Base-by-base conservation (phyloP, 495 filamentous ascomycete genomes). In the Hypoxylon lienhwacheense region DNA sequence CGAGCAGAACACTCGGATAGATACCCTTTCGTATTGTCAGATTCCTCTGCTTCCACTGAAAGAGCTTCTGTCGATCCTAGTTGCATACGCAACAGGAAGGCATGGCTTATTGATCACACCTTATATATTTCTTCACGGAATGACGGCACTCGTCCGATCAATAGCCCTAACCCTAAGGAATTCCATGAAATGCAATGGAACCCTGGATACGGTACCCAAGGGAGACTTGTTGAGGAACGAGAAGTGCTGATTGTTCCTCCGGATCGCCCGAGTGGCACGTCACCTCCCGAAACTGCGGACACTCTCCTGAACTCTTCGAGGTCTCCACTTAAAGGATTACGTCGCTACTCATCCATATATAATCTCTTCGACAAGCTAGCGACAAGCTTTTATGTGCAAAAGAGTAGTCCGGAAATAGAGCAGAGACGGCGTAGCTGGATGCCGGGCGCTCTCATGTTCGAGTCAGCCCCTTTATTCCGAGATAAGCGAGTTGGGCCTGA, bases 101-200 rank as follows among this genome's bases (percentile, higher is more conserved):
- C 61, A 16, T 68, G 66, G 66, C 56, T 66, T 14, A 68, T 68
- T 40, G 66, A 68, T 17, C 63, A 68, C 33, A 68, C 66, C 10
- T 25, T 66, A 14, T 68, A 65, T 24, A 49, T 68, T 7, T 68
- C 66, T 15, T 52, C 60, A 1, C 51, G 61, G 28, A 49, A 50
- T 11, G 57, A 59, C 25, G 64, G 64, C 6, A 69, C 66, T 40
- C 61, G 61, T 16, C 61, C 64, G 17, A 50, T 65, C 24, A 58
- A 59, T 8, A 65, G 58, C 20, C 64, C 64, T 7, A 65, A 61
- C 19, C 64, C 66, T 2, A 58, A 59, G 11, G 49, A 67, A 26
- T 65, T 69, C 25, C 64, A 67, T 11, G 61, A 69, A 36, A 65
- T 57, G 55, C 66, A 69, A 42, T 67, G 66, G 66, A 53, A 63